Base-by-base conservation (phyloP, 1,284 basidiomycete species). In the Peniophora sp. region DNA sequence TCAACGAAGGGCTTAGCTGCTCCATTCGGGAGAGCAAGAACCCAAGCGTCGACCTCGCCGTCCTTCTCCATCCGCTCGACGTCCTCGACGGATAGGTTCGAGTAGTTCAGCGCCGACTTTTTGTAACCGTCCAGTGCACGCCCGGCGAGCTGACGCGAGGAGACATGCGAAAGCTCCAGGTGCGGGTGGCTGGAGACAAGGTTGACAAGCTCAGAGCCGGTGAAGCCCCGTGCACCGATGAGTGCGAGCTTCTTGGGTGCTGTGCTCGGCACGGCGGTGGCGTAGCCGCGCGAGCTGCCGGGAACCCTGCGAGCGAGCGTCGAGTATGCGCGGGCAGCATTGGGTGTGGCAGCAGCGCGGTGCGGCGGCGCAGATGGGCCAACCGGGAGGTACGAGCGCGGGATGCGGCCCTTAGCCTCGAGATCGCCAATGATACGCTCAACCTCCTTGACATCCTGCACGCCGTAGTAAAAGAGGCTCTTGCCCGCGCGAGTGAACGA, bases 21-120 rank as follows among this genome's bases (percentile, higher is more conserved):
- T 16, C 96, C 97, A 62, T 99, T 99, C 27, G 96, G 96, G 43
- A 99, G 79, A 1, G 96, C 96, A 92, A 97, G 96, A 53, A 99
- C 82, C 92, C 94, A 97, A 10, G 92, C 94, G 64, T 97, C 94
- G 19, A 97, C 91, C 62, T 88, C 87, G 22, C 89, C 86, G 52
- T 81, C 74, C 69, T 86, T 83, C 68, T 95, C 94, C 84, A 97
- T 90, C 63, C 72, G 74, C 65, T 90, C 81, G 9, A 97, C 87
- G 58, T 95, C 89, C 55, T 77, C 69, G 2, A 77, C 65, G 0
- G 83, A 86, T 16, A 97, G 75, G 69, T 95, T 92, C 53, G 82
- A 81, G 71, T 94, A 96, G 24, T 68, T 78, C 52, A 99, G 71
- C 1, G 78, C 55, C 0, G 79, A 68, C 70, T 96, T 97, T 57